These are phyloP conservation scores for Cucumis sativus DNA, from an alignment of 306 rosid genomes.

Conservation along the genomic window Cucumber_9930_V3 NC_026659.2:2940001-2940500, in stretches of 20 bases:
- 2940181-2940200: slow-evolving; percentile 31
- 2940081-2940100: slow-evolving; percentile 31
- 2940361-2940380: neutral
- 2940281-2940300: slow-evolving; percentile 79
- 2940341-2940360: neutral
- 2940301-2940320: slow-evolving; percentile 18
- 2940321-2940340: neutral
- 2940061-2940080: slow-evolving; percentile 35
- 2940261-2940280: slow-evolving; percentile 66
- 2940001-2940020: slow-evolving; percentile 23
- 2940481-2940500: neutral
- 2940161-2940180: slow-evolving; percentile 35
- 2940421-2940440: neutral
- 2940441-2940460: neutral
- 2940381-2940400: neutral
- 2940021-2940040: slow-evolving; percentile 26
- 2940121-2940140: slow-evolving; percentile 22
- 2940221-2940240: slow-evolving; percentile 23
- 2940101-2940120: slow-evolving; percentile 20
- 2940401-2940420: neutral
- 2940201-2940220: slow-evolving; percentile 33
- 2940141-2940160: slow-evolving; percentile 63
- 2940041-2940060: slow-evolving; percentile 30
- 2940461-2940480: too few relatives aligned
- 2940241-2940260: slow-evolving; percentile 50